These are phyloP conservation scores for Cyclostephanos tholiformis DNA, from an alignment of 108 stramenopile genomes.

Conservation along the genomic window DNA sequence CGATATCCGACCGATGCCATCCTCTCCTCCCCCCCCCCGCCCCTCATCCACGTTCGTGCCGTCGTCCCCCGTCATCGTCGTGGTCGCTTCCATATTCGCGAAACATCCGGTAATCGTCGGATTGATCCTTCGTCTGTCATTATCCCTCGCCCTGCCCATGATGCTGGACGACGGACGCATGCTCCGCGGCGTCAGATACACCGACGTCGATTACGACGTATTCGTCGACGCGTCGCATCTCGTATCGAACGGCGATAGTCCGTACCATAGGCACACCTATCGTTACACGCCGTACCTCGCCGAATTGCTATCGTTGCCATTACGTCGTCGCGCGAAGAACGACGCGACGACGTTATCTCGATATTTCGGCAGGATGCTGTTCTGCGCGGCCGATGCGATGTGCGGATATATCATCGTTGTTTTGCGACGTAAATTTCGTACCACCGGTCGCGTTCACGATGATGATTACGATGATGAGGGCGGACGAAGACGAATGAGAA, in stretches of 20 bases:
- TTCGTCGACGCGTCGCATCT: slow-evolving; percentile 82
- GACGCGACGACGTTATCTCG: slow-evolving; percentile 20
- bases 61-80: too few species aligned
- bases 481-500: too few species aligned
- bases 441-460: too few species aligned
- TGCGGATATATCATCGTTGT: slow-evolving; percentile 77
- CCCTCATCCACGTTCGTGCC: too few species aligned
- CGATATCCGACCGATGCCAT: too few species aligned
- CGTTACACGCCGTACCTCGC: slow-evolving; percentile 99
- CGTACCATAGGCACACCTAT: slow-evolving; percentile 96
- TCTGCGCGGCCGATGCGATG: slow-evolving; percentile 83
- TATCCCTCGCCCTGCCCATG: slow-evolving; percentile 64
- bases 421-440: slow-evolving; percentile 5
- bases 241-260: slow-evolving; percentile 65
- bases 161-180: slow-evolving; percentile 70
- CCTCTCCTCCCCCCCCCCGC: too few species aligned
- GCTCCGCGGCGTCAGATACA: slow-evolving; percentile 79
- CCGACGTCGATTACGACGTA: slow-evolving; percentile 89
- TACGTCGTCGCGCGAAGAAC: too few species aligned
- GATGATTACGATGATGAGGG: too few species aligned
- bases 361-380: slow-evolving; percentile 68
- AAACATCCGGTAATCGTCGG: slow-evolving; percentile 47
- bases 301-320: slow-evolving; percentile 57
- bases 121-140: slow-evolving; percentile 58
- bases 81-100: not conserved